These are phyloP conservation scores for Cryptosporidium tyzzeri DNA, from an alignment of 169 alveolate species.

Conservation along the genomic window DNA sequence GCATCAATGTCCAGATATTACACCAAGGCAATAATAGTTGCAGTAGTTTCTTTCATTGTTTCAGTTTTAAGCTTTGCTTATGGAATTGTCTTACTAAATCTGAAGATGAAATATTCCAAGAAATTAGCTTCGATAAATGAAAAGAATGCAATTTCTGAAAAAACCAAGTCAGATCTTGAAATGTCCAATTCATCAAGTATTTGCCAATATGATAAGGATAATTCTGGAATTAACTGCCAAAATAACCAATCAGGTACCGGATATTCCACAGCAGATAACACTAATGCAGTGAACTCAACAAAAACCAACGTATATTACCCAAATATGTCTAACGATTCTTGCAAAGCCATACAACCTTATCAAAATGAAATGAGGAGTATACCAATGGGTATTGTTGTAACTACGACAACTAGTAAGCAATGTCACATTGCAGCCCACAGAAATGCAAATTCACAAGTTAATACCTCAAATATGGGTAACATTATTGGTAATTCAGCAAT, in stretches of 20 bases:
- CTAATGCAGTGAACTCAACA: slow-evolving; percentile 13
- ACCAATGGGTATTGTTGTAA: slow-evolving; percentile 59
- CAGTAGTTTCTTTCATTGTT: slow-evolving; percentile 41
- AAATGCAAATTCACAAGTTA: slow-evolving; percentile 8
- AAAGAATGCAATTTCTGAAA: slow-evolving; percentile 3
- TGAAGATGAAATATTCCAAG: slow-evolving; percentile 45
- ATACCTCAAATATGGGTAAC: background rate
- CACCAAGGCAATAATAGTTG: slow-evolving; percentile 36
- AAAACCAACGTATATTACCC: slow-evolving; percentile 13
- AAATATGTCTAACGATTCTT: background rate
- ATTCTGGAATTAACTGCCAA: background rate
- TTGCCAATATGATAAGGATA: slow-evolving; percentile 7
- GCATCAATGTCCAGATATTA: slow-evolving; percentile 53
- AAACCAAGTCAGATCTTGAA: background rate
- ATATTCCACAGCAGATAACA: slow-evolving; percentile 5
- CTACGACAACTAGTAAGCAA: slow-evolving; percentile 66
- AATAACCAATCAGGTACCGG: background rate
- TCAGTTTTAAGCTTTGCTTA: slow-evolving; percentile 44
- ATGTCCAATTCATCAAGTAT: background rate
- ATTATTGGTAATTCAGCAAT: slow-evolving; percentile 1
- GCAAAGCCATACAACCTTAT: slow-evolving; percentile 10
- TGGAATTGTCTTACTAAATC: slow-evolving; percentile 17
- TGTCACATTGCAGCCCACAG: slow-evolving; percentile 38
- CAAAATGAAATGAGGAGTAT: slow-evolving; percentile 4
- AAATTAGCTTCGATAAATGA: slow-evolving; percentile 16